phyloP scores from a whole-genome alignment of 2,329 filamentous ascomycete species.

The Pyrenophora graminea region DNA sequence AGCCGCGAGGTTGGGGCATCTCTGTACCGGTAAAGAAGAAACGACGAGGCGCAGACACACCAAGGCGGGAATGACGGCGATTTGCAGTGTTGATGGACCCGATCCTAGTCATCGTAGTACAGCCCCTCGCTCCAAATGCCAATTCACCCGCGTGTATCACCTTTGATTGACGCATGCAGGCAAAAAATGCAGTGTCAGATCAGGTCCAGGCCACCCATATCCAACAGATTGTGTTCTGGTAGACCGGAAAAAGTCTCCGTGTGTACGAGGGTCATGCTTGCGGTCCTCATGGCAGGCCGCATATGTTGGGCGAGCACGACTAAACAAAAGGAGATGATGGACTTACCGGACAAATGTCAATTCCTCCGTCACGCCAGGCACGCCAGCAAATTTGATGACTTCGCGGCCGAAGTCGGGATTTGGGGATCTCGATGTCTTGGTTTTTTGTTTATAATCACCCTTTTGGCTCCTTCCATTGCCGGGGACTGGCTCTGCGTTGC shows the following conservation, averaged over 20 bases:
- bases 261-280: not conserved
- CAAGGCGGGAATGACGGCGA: slow-evolving; percentile 15
- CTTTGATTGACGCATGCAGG: not conserved
- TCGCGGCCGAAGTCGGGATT: slow-evolving; percentile 54
- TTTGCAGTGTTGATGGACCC: slow-evolving; percentile 18
- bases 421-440: slow-evolving; percentile 49
- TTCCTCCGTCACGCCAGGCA: slow-evolving; percentile 51
- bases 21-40: slow-evolving; percentile 11
- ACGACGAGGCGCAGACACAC: slow-evolving; percentile 14
- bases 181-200: not conserved
- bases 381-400: slow-evolving; percentile 49
- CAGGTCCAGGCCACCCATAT: not conserved
- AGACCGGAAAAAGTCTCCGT: not conserved
- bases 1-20: too few species aligned
- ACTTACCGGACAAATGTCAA: slow-evolving; percentile 56
- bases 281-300: slow-evolving; percentile 3
- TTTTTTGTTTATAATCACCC: slow-evolving; percentile 54
- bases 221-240: not conserved
- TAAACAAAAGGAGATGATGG: slow-evolving; percentile 7
- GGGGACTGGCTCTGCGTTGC: slow-evolving; percentile 47
- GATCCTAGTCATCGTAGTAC: slow-evolving; percentile 15
- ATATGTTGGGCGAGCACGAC: slow-evolving; percentile 8
- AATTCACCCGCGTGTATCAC: not conserved
- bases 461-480: slow-evolving; percentile 59
- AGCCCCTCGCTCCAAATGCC: not conserved